These are phyloP conservation scores for Trichoderma sp. DNA, from an alignment of 2,329 filamentous ascomycete species.

Conservation along the genomic window DNA sequence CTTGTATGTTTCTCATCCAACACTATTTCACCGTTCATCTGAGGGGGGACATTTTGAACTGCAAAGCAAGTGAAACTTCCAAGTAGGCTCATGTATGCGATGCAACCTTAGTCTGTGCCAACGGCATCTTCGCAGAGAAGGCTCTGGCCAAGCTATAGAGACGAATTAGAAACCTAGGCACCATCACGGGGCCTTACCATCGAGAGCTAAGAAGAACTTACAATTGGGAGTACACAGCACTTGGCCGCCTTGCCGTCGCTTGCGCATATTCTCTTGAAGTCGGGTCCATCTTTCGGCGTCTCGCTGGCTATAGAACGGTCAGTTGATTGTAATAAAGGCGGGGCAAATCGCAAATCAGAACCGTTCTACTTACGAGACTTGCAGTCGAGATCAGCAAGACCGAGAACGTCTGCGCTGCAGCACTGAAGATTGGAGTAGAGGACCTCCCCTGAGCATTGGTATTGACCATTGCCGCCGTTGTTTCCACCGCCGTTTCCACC, in stretches of 20 bases:
- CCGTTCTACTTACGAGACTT: slow-evolving; percentile 7
- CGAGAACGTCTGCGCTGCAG: slow-evolving; percentile 20
- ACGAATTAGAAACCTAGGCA: not conserved
- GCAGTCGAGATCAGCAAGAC: slow-evolving; percentile 14
- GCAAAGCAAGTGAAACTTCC: not conserved
- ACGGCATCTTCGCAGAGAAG: slow-evolving; percentile 14
- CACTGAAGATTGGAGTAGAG: slow-evolving; percentile 19
- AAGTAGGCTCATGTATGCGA: not conserved
- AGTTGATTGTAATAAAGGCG: not conserved
- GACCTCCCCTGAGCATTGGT: not conserved
- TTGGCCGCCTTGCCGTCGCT: not conserved
- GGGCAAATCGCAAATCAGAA: not conserved
- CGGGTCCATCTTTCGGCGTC: accelerated
- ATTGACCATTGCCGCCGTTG: not conserved
- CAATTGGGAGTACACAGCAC: slow-evolving; percentile 25
- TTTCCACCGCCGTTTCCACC: too few species aligned
- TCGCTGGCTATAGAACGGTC: not conserved
- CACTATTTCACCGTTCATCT: not conserved
- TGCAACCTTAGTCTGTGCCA: not conserved
- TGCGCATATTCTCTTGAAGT: not conserved
- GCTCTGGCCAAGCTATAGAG: slow-evolving; percentile 20
- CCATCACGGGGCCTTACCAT: not conserved
- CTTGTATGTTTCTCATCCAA: not conserved
- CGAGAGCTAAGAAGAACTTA: not conserved
- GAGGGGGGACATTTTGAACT: not conserved